Conservation (phyloP, 2,329 filamentous ascomycete genomes). For the Claviceps paspali region DNA sequence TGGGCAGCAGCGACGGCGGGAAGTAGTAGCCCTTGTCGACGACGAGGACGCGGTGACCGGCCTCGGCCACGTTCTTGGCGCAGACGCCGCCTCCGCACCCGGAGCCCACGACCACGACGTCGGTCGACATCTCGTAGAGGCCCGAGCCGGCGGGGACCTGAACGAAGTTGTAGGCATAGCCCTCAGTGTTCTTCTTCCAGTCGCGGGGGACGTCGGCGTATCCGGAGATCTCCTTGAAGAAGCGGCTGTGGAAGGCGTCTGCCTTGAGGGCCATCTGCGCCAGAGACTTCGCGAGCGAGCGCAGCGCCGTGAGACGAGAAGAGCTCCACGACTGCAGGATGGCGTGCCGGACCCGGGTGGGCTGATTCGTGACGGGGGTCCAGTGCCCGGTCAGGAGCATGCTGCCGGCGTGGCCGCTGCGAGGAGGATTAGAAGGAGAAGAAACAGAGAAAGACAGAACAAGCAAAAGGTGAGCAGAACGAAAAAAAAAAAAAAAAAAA, state of each 20-base stretch:
- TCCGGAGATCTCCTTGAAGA: constrained; percentile 38
- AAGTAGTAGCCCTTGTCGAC: constrained; percentile 74
- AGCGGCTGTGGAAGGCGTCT: constrained; percentile 39
- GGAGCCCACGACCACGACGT: constrained; percentile 74
- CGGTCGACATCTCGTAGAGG: constrained; percentile 52
- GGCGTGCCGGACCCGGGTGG: constrained; percentile 41
- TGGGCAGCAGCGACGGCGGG: constrained; percentile 55
- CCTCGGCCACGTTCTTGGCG: constrained; percentile 67
- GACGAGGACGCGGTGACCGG: constrained; percentile 60
- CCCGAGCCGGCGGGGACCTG: constrained; percentile 31
- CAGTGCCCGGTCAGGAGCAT: constrained; percentile 53
- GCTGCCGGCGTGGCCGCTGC: constrained; percentile 45
- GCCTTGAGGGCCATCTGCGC: constrained; percentile 36
- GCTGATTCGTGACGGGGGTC: constrained; percentile 45
- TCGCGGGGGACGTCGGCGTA: constrained; percentile 38
- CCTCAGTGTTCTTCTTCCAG: constrained; percentile 34
- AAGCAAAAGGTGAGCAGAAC: not conserved
- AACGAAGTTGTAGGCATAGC: constrained; percentile 44
- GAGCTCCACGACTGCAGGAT: constrained; percentile 49
- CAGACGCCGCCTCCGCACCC: constrained; percentile 73
- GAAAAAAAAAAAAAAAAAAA: not conserved
- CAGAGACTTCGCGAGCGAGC: constrained; percentile 39
- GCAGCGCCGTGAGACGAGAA: constrained; percentile 39
- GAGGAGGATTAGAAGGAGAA: too few species aligned
- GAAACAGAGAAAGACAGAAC: not conserved